Base-by-base conservation (phyloP, 169 alveolate species). In the Besnoitia besnoiti region DNA sequence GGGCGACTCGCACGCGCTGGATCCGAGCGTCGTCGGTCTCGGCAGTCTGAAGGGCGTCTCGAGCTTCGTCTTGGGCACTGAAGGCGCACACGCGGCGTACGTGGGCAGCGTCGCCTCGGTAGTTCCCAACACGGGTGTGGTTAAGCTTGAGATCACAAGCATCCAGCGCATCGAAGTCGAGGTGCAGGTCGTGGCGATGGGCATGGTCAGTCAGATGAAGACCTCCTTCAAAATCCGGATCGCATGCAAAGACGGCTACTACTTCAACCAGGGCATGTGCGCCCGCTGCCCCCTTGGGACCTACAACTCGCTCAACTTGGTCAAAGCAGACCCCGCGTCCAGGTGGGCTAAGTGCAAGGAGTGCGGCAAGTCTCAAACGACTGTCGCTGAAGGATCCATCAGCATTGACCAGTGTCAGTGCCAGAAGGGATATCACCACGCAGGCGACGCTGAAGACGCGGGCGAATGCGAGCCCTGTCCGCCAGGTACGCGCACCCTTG, bases 361-460 rank as follows among this genome's bases (percentile, higher is more conserved):
- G 27, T 79, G 92, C 44, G 55, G 39, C 24, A 59, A 40, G 30
- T 30, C 40, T 33, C 47, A 46, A 30, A 85, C 92, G 19, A 93
- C 96, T 14, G 84, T 94, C 44, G 90, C 93, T 30, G 80, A 47
- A 46, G 97, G 97, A 1, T 82, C 98, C 19, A 87, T 77, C 51
- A 95, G 97, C 62, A 85, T 50, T 39, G 95, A 90, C 27, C 94
- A 94, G 44, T 97, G 98, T 46, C 85, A 91, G 46, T 97, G 98
- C 73, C 94, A 96, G 84, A 92, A 93, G 50, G 98, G 98, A n/a
- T 96, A 95, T 77, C 95, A 96, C 87, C 76, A 79, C 35, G 91
- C 92, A 37, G 92, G 73, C 33, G 85, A 93, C 24, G 27, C 40
- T 14, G 92, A 19, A 27, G 51, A 35, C 51, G n/a, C 8, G 39